Evolutionary conservation across 83 land plant species (phyloP), one percentile per base, ranked within the genome.

Genomic region (Diphasiastrum complanatum): DNA sequence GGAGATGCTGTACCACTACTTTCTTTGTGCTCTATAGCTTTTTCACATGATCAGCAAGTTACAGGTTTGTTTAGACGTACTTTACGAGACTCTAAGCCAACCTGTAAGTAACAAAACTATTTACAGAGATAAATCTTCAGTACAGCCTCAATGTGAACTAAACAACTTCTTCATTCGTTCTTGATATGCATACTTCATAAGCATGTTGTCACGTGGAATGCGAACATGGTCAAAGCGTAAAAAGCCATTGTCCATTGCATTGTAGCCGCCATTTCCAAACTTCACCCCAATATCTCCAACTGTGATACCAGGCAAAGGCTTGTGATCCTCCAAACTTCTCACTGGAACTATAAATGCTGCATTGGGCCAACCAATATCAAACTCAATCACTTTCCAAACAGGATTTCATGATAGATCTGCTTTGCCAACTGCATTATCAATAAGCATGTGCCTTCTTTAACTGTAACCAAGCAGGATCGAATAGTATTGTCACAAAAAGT

Each of bases 251-350:
- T 95, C 99, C 99, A 95, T 86, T 12, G 79, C 77, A 67, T 95
- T 95, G 61, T 89, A 95, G 5, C 82, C 99, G 26, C 85, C 99
- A 78, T 82, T 95, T 55, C 99, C 99, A 75, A 95, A 95, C 79
- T 95, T 95, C 49, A 70, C 82, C 43, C 99, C 97, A 78, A 95
- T 95, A 71, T 95, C 99, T 60, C 85, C 99, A 60, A 95, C 75
- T 2, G 87, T 90, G 19, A 95, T 83, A n/a, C 92, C 92, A 24
- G 93, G 89, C 43, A 89, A 79, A 66, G 97, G 85, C 37, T 48
- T 67, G 52, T 95, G 99, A 70, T 95, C 87, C 33, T 95, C 99
- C 72, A 89, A 73, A 63, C 90, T 89, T 22, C 99, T 82, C n/a
- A 95, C 72, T 75, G 85, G 99, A 24, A 82, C 97, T 60, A 95